Evolutionary conservation across 495 filamentous ascomycete species (phyloP), one percentile per base, ranked within the genome.

Genomic region (Penicillium lividum): DNA sequence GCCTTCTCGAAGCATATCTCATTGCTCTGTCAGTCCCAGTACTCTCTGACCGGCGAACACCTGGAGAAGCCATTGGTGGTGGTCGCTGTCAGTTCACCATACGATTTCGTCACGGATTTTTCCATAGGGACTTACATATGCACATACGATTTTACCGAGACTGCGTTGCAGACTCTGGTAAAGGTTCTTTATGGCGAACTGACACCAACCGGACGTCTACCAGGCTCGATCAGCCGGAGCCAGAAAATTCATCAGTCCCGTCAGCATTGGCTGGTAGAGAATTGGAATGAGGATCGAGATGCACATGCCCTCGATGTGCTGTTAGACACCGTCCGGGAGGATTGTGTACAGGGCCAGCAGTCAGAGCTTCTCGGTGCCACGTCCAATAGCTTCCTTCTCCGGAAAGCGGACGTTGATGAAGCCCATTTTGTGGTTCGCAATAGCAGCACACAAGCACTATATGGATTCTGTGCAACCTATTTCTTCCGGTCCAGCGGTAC

Each of bases 61-160:
- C 68, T 73, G 7, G 84, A 85, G 63, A 87, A 84, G 65, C 86
- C 86, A 6, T 73, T 96, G 31, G 80, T 95, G 42, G 92, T 95
- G 31, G 86, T 96, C n/a, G 86, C 91, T 3, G 90, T 92, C 53
- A 95, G 90, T 71, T 95, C 91, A 7, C 92, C 92, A 1, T 96
- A 95, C 70, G 92, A 96, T 70, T 96, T 96, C 71, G 92, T 90
- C n/a, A 92, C 90, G 85, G 92, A 96, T 59, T 84, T 86, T 52
- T 81, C 86, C 4, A 90, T 96, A 30, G 88, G 88, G 8, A 95
- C 92, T 4, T 96, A 95, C 67, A 80, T 96, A 48, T 96, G 92
- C 73, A 96, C 92, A 0, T 96, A 93, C 65, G 92, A 96, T 75
- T 95, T 94, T 67, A 96, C 92, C 4, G 92, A 96, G 62, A 93